Evolutionary conservation across 306 rosid genomes (phyloP).

Genomic region (Trifolium fragiferum): DNA sequence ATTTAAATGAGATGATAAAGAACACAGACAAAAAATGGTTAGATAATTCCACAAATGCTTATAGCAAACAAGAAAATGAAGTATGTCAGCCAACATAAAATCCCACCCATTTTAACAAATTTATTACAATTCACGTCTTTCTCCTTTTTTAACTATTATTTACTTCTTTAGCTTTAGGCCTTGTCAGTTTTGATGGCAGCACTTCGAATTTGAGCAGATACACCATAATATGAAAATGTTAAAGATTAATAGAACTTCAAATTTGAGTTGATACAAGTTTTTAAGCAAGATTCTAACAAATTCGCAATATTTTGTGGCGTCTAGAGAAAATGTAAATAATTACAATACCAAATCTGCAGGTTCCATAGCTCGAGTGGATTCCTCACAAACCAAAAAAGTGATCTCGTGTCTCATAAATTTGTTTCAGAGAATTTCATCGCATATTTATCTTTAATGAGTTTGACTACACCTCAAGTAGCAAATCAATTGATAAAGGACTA

Average conservation of each 20-base stretch:
- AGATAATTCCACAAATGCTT: conserved; percentile 28
- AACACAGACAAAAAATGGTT: conserved; percentile 13
- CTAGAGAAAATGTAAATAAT: conserved; percentile 20
- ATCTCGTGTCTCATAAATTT: conserved; percentile 1
- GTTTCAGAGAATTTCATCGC: conserved; percentile 15
- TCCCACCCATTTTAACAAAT: conserved; percentile 13
- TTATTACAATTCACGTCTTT: not conserved
- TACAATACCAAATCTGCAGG: conserved; percentile 13
- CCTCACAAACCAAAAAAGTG: not conserved
- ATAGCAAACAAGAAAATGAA: conserved; percentile 10
- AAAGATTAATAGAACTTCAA: conserved; percentile 16
- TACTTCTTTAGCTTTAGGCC: conserved; percentile 17
- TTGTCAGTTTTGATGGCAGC: conserved; percentile 14
- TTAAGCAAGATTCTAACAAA: conserved; percentile 1
- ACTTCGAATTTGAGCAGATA: conserved; percentile 11
- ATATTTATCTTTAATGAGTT: conserved; percentile 8
- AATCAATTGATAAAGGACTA: conserved; percentile 1
- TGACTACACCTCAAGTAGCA: conserved; percentile 11
- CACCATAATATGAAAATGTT: conserved; percentile 9
- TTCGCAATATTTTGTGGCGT: conserved; percentile 29
- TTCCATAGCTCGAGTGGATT: conserved; percentile 27
- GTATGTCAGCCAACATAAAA: conserved; percentile 23
- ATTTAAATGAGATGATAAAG: conserved; percentile 18
- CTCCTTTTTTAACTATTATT: not conserved
- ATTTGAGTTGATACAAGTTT: no score